These are phyloP conservation scores for Cystoderma amianthinum DNA, from an alignment of 768 basidiomycete genomes.

Conservation along the genomic window DNA sequence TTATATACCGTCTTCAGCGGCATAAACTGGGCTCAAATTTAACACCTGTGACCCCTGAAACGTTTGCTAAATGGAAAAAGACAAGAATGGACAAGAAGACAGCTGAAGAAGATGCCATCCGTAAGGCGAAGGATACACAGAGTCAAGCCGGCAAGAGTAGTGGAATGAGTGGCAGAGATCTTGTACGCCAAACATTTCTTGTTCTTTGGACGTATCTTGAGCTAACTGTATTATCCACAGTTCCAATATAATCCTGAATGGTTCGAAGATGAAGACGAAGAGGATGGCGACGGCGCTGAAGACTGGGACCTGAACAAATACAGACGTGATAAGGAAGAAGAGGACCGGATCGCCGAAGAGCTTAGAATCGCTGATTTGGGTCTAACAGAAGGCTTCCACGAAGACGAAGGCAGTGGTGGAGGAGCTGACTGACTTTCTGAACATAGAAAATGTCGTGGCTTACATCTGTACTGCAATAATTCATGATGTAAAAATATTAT, in stretches of 20 bases:
- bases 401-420: slow-evolving; percentile 19
- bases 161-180: slow-evolving; percentile 94
- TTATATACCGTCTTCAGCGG: slow-evolving; percentile 40
- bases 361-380: slow-evolving; percentile 40
- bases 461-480: too few relatives aligned
- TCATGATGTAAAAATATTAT: too few relatives aligned
- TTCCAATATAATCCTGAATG: slow-evolving; percentile 96
- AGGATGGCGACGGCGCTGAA: slow-evolving; percentile 37
- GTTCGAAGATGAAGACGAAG: slow-evolving; percentile 76
- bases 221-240: too few relatives aligned
- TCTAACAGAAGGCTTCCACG: slow-evolving; percentile 21
- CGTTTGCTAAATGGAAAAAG: slow-evolving; percentile 93
- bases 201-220: too few relatives aligned
- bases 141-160: slow-evolving; percentile 81
- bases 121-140: slow-evolving; percentile 78
- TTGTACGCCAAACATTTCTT: slow-evolving; percentile 39
- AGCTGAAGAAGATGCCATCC: slow-evolving; percentile 76
- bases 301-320: slow-evolving; percentile 59
- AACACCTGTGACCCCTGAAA: slow-evolving; percentile 89
- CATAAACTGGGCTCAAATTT: slow-evolving; percentile 89
- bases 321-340: slow-evolving; percentile 54
- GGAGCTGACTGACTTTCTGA: slow-evolving; percentile 25
- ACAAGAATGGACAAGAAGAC: slow-evolving; percentile 92
- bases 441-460: too few relatives aligned
- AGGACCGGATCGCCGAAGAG: slow-evolving; percentile 48